Evolutionary conservation across 371 early-diverging fungal species (phyloP).

Genomic region (Homolaphlyctis polyrhiza): DNA sequence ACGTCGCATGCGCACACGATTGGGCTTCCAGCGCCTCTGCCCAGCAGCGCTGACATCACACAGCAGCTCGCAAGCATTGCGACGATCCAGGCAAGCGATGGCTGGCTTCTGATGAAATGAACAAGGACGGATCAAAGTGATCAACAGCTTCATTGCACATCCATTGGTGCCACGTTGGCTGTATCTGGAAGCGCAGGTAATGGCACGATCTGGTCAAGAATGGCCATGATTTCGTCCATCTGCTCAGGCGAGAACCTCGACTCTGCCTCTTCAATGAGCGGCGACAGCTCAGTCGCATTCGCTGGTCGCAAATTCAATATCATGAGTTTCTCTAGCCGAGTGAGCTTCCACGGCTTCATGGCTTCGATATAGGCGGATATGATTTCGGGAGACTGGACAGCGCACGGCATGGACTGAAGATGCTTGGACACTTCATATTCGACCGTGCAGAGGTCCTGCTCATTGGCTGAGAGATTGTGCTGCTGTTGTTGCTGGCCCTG

Average conservation of each 20-base stretch:
- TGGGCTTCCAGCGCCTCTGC: neutral
- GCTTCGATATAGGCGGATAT: slow-evolving; percentile 8
- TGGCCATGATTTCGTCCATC: neutral
- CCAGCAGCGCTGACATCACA: neutral
- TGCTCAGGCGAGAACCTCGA: neutral
- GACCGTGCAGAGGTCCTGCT: slow-evolving; percentile 6
- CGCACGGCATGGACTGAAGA: slow-evolving; percentile 9
- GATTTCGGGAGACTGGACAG: slow-evolving; percentile 3
- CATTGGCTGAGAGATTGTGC: neutral
- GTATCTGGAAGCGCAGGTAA: too few species aligned
- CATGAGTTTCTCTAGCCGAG: slow-evolving; percentile 29
- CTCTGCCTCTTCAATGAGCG: neutral
- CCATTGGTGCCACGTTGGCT: too few species aligned
- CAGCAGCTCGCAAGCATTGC: neutral
- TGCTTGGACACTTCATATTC: slow-evolving; percentile 9
- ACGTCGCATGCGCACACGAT: neutral
- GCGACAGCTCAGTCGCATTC: slow-evolving; percentile 13
- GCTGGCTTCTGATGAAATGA: neutral
- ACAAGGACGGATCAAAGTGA: too few species aligned
- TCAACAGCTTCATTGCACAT: too few species aligned
- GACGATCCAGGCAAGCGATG: neutral
- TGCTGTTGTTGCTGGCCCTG: neutral
- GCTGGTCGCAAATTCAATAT: slow-evolving; percentile 25
- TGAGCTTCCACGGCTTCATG: slow-evolving; percentile 17
- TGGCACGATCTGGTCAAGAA: neutral